These are phyloP conservation scores for Hibiscus syriacus DNA, from an alignment of 345 rosid genomes.

Conservation along the genomic window DNA sequence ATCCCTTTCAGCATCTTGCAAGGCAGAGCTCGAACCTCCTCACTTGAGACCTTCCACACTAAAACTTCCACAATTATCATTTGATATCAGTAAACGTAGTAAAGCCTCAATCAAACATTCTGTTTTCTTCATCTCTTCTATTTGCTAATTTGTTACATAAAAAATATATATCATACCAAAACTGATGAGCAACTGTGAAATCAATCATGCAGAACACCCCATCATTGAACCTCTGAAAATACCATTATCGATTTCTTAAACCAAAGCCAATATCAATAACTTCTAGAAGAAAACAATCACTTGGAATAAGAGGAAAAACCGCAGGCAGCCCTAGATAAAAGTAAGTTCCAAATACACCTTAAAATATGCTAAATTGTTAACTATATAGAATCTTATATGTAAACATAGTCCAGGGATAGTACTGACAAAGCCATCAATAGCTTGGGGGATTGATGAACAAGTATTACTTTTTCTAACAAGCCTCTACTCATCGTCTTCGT, in stretches of 20 bases:
- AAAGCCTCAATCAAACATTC: too few species aligned
- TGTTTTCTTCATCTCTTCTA: too few species aligned
- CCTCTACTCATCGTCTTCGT: slow-evolving; percentile 25
- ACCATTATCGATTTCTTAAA: neutral
- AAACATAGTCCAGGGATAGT: neutral
- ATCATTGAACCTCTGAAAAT: neutral
- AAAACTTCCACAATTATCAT: too few species aligned
- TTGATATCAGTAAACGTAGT: too few species aligned
- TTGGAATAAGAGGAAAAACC: neutral
- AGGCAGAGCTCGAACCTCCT: too few species aligned
- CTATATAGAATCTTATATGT: neutral
- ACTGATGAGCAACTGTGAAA: neutral
- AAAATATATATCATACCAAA: neutral
- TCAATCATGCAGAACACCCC: neutral
- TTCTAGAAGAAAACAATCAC: neutral
- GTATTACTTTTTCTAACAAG: neutral
- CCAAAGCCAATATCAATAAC: neutral
- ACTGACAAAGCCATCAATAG: neutral
- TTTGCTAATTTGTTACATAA: too few species aligned
- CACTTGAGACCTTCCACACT: too few species aligned
- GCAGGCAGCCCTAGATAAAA: neutral
- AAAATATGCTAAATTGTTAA: too few species aligned
- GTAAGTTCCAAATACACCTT: neutral
- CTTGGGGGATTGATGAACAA: neutral
- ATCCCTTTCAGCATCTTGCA: too few species aligned